Base-by-base conservation (phyloP, 495 filamentous ascomycete species). In the Parathielavia appendiculata region DNA sequence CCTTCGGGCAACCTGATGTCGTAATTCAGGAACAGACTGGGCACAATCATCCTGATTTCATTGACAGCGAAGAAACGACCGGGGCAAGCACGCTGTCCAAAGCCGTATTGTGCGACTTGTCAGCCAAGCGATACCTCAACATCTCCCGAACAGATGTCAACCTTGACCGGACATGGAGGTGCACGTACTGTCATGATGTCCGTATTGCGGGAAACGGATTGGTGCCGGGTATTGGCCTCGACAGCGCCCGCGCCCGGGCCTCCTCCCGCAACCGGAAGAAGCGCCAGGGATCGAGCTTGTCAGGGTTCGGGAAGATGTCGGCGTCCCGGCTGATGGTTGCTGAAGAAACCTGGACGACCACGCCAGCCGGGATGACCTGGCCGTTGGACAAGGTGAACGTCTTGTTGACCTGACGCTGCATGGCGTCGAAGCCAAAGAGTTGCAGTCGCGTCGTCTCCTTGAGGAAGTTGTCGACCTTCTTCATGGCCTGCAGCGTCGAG, bases 41-140 rank as follows among this genome's bases (percentile, higher is more conserved):
- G 79, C 23, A 86, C 48, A 34, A 86, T 75, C 32, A 78, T 71
- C 64, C 86, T 86, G 60, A 84, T 73, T 52, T 79, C 75, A 17
- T 72, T 75, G 4, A 70, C 69, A 0, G 79, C 82, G 45, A 85
- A 83, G 66, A 82, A 82, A 7, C 83, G 71, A 0, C 83, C 84
- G 0, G 83, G 83, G 63, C 82, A 84, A 0, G 83, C 80, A 53
- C 85, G 78, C 38, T 66, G 63, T 0, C 83, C 82, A 57, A 79
- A 72, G 0, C 82, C 81, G 50, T 81, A 85, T 23, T 55, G 30
- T 9, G 17, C 26, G 2, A 13, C 12, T 13, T 4, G 53, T 55
- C 17, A 55, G 32, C 17, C 41, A 35, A 11, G 6, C 2, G 6
- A 6, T 3, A 30, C 3, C 3, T 30, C 26, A 6, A 30, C 26